Base-by-base conservation (phyloP, 2,329 filamentous ascomycete genomes). In the Aureobasidium namibiae region DNA sequence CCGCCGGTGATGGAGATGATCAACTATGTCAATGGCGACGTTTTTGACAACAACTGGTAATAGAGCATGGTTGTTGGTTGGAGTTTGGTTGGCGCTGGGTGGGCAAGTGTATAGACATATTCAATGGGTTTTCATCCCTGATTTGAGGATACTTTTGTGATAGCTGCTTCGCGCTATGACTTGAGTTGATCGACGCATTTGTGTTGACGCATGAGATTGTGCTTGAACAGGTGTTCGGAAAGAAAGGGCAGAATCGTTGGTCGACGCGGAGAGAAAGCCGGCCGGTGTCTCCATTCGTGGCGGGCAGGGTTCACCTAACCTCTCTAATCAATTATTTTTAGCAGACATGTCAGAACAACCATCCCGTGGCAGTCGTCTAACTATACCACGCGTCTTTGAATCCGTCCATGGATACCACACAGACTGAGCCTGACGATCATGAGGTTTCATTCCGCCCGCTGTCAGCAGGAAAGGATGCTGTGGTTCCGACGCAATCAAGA, bases 1-100 rank as follows among this genome's bases (percentile, higher is more conserved):
- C 63, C 70, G 3, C 74, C 78, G 0, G 80, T 82, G 21, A 78
- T 68, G 52, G 75, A 80, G 63, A 66, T 82, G 74, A 66, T 82
- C 14, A 80, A 81, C 64, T 75, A 77, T 65, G 72, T 80, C 3
- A 67, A 76, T 46, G 78, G 79, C 9, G 74, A 75, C 63, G 70
- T 74, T 14, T 80, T 79, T 64, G 63, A 76, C 60, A 80, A 81
- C 63, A 77, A 76, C 62, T 75, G 73, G 72, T 29, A 26, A 34
- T 56, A 44, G 38, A n/a, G 21, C 41, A 44, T 44, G 10, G 42
- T 31, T 31, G 14, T 29, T 3, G 13, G 24, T n/a, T 45, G n/a
- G 24, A 14, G 9, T 41, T 53, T 53, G 11, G n/a, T n/a, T 48
- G 18, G 31, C 31, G 31, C 26, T 10, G 29, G 29, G 29, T 31